Percentiles rank a stretch among this genome's conserved stretches.
Conservation (phyloP, 768 basidiomycete species). For the Kwoniella sp. region DNA sequence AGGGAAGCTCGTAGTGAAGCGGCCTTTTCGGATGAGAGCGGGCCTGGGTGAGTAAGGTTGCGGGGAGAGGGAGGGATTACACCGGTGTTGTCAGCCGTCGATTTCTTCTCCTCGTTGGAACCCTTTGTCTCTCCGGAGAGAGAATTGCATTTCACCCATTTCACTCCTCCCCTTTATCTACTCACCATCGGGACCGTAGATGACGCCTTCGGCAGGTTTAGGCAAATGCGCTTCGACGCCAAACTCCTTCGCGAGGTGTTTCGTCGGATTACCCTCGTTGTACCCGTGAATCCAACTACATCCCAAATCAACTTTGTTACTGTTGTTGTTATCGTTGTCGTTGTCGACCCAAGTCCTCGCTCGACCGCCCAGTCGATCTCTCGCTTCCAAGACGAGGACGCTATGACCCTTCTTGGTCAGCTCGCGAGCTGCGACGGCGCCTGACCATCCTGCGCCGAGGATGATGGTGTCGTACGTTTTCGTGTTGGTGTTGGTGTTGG, state of each 20-base stretch:
- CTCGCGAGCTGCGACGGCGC: conserved; percentile 43
- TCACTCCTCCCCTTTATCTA: neutral
- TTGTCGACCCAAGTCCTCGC: conserved; percentile 42
- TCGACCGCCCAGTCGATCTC: conserved; percentile 51
- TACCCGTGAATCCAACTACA: conserved; percentile 56
- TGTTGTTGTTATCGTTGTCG: conserved; percentile 20
- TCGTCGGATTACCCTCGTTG: conserved; percentile 50
- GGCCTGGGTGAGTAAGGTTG: conserved; percentile 23
- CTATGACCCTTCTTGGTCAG: conserved; percentile 39
- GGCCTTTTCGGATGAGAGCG: conserved; percentile 26
- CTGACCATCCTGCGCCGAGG: conserved; percentile 53
- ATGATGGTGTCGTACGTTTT: conserved; percentile 48
- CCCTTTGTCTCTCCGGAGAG: no score
- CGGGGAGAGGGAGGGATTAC: no score
- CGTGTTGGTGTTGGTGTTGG: neutral
- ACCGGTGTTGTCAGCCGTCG: neutral
- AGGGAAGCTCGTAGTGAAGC: conserved; percentile 39
- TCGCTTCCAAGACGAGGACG: conserved; percentile 53
- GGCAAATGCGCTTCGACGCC: conserved; percentile 48
- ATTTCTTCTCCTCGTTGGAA: neutral
- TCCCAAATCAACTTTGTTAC: conserved; percentile 53
- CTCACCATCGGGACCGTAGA: conserved; percentile 48
- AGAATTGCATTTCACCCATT: no score
- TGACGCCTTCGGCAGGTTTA: conserved; percentile 41
- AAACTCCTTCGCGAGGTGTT: conserved; percentile 44